These are phyloP conservation scores for Ciborinia camelliae DNA, from an alignment of 2,329 filamentous ascomycete species.

Conservation along the genomic window DNA sequence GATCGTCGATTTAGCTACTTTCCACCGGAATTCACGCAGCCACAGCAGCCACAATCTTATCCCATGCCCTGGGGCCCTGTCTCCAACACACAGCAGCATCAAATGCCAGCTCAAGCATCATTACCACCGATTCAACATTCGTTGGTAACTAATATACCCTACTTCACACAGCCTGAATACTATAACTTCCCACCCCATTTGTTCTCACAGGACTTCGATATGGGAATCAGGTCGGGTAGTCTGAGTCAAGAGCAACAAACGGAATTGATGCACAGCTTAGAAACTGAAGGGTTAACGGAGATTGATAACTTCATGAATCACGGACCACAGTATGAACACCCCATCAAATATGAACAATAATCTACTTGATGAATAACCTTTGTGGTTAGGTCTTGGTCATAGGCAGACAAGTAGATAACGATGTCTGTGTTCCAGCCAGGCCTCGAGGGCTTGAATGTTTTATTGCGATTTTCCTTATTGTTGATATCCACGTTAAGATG, in stretches of 20 bases:
- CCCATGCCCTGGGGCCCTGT: slow-evolving; percentile 35
- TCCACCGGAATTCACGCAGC: slow-evolving; percentile 50
- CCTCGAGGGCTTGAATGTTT: neutral
- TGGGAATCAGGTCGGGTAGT: slow-evolving; percentile 57
- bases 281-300: slow-evolving; percentile 62
- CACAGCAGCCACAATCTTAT: slow-evolving; percentile 31
- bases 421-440: neutral
- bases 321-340: slow-evolving; percentile 30
- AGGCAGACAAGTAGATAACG: neutral
- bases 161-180: slow-evolving; percentile 34
- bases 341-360: slow-evolving; percentile 29
- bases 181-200: slow-evolving; percentile 33
- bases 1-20: slow-evolving; percentile 63
- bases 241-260: slow-evolving; percentile 77
- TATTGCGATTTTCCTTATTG: neutral
- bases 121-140: slow-evolving; percentile 23
- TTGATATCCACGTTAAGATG: slow-evolving; percentile 8
- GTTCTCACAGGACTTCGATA: slow-evolving; percentile 43
- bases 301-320: slow-evolving; percentile 57
- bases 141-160: slow-evolving; percentile 29
- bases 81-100: slow-evolving; percentile 20
- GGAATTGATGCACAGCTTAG: slow-evolving; percentile 77
- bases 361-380: slow-evolving; percentile 23
- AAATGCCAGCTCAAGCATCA: slow-evolving; percentile 21
- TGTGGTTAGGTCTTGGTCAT: neutral